Evolutionary conservation across 306 rosid species (phyloP), one percentile per base, ranked within the genome.

Genomic region (Medicago ruthenica): DNA sequence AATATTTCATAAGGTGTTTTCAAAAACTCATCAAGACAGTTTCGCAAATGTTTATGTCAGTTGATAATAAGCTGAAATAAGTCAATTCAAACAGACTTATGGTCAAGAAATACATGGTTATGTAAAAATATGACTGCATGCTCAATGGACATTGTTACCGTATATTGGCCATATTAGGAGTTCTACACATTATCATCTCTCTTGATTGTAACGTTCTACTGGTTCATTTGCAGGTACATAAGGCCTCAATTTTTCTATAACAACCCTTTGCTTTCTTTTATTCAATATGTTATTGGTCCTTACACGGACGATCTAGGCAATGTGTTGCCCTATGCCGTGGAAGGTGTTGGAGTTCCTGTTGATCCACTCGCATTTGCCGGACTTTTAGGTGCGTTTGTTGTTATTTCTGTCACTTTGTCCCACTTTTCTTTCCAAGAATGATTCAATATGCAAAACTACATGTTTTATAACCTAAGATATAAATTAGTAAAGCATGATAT

Each of bases 361-460:
- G 98, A 94, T 78, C 98, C 98, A 24, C 96, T 93, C 73, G 96
- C 98, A 67, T 94, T 94, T 79, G 97, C 98, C 18, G 98, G 98
- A 44, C 96, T 94, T 71, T 84, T 94, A 82, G 97, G 98, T 91
- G 61, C 39, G 48, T 53, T 36, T 75, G 54, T 74, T 39, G 16
- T 70, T 45, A 13, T 70, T 37, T 55, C 21, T 66, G 51, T 34
- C 57, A 24, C 11, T 27, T 55, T 20, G 12, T 15, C 18, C 72
- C 16, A 21, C 34, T 27, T 31, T 59, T 24, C 15, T 34, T 63
- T 47, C 40, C 36, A 70, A 12, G 18, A 79, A 75, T 45, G 45
- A 42, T 42, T 36, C 47, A 62, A 58, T 44, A 59, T 79, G 70
- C 58, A 58, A 57, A 24, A 21, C 42, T 16, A 48, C 48, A 34